A percentile compares a stretch with the other conserved stretches of the same genome.
phyloP scores from a whole-genome alignment of 805 yeast species.

The Candida patagonica region DNA sequence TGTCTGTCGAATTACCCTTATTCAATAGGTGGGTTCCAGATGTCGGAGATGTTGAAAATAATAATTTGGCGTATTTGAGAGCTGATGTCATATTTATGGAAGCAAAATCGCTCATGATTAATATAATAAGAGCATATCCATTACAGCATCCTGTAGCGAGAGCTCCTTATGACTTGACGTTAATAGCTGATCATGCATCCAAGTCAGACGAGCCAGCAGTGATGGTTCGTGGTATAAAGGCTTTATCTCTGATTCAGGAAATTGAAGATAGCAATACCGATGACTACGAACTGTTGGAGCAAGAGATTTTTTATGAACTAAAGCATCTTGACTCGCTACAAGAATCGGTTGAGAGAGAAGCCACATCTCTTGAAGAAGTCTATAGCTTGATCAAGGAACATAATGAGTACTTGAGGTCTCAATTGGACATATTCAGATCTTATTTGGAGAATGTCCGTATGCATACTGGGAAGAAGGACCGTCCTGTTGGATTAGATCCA shows the following conservation, averaged over 20 bases:
- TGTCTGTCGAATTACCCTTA: conserved; percentile 25
- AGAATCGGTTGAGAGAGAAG: conserved; percentile 25
- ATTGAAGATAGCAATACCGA: conserved; percentile 18
- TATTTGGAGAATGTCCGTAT: conserved; percentile 28
- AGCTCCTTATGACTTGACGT: conserved; percentile 22
- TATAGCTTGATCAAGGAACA: conserved; percentile 27
- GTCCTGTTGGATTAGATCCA: conserved; percentile 16
- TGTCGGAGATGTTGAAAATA: conserved; percentile 21
- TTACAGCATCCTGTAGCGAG: conserved; percentile 16
- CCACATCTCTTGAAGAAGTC: conserved; percentile 25
- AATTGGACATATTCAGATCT: conserved; percentile 29
- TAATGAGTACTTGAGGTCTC: conserved; percentile 28
- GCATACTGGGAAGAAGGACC: conserved; percentile 23
- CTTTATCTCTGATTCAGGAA: conserved; percentile 23
- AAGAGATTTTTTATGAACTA: conserved; percentile 29
- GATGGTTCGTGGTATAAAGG: conserved; percentile 27
- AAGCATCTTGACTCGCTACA: conserved; percentile 26
- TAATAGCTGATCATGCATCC: conserved; percentile 27
- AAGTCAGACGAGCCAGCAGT: conserved; percentile 21
- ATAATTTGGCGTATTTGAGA: conserved; percentile 20
- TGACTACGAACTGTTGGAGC: conserved; percentile 22
- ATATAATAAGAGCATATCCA: conserved; percentile 29
- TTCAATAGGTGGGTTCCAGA: conserved; percentile 27
- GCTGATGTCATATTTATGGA: conserved; percentile 28
- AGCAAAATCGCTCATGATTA: conserved; percentile 27